Conservation (phyloP, 2,329 filamentous ascomycete genomes). For the Shiraia sp. region DNA sequence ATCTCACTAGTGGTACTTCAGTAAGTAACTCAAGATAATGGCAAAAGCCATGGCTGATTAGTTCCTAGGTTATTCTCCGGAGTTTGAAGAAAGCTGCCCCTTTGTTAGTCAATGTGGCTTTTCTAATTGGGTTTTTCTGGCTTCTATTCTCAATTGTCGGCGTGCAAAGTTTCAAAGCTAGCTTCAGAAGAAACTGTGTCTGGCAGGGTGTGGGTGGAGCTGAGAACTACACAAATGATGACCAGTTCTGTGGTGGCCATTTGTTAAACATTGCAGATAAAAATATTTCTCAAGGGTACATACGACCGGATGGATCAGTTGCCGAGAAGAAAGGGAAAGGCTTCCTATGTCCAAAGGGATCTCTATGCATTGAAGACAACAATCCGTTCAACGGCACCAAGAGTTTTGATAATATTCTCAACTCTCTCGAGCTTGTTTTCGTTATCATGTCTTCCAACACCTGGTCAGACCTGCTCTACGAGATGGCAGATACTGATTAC, state of each 20-base stretch:
- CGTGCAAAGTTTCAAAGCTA: slow-evolving; percentile 82
- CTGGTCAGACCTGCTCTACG: slow-evolving; percentile 92
- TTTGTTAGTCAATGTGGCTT: slow-evolving; percentile 86
- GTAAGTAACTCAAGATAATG: slow-evolving; percentile 53
- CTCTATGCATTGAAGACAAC: slow-evolving; percentile 75
- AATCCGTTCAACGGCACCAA: slow-evolving; percentile 86
- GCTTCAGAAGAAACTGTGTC: slow-evolving; percentile 53
- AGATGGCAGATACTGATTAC: slow-evolving; percentile 89
- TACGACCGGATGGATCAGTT: slow-evolving; percentile 51
- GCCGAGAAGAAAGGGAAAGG: slow-evolving; percentile 66
- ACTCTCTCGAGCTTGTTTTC: slow-evolving; percentile 92
- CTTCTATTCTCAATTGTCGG: slow-evolving; percentile 95
- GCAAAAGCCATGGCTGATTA: slow-evolving; percentile 6
- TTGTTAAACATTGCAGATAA: slow-evolving; percentile 56
- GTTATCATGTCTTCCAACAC: slow-evolving; percentile 99
- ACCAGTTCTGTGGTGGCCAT: slow-evolving; percentile 87
- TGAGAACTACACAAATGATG: slow-evolving; percentile 58
- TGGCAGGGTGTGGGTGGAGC: slow-evolving; percentile 55
- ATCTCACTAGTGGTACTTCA: slow-evolving; percentile 89
- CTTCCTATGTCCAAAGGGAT: slow-evolving; percentile 82
- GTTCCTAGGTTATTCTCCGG: slow-evolving; percentile 76
- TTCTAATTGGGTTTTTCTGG: slow-evolving; percentile 97
- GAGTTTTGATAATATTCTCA: slow-evolving; percentile 91
- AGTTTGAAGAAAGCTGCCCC: slow-evolving; percentile 96
- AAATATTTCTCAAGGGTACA: slow-evolving; percentile 65